A percentile compares a stretch with the other conserved stretches of the same genome.
Evolutionary conservation across 805 yeast genomes (phyloP).

Genomic region (Candida sakaeoensis): DNA sequence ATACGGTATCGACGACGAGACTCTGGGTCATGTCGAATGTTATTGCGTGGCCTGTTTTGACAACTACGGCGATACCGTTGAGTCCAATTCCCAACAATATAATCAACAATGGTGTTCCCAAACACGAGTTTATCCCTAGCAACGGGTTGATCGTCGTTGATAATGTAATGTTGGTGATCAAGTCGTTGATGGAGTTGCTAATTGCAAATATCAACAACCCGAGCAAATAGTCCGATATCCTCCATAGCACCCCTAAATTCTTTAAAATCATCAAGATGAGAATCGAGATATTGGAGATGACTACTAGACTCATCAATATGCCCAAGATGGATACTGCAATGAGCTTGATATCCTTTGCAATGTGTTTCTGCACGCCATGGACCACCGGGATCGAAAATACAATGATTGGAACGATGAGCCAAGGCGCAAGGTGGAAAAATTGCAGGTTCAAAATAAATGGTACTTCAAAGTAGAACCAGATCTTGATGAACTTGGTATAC

Average conservation of each 20-base stretch:
- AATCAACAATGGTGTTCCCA: conserved; percentile 51
- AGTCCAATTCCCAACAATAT: conserved; percentile 50
- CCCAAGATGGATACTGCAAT: conserved; percentile 15
- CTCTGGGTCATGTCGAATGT: conserved; percentile 20
- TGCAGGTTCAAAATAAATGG: conserved; percentile 17
- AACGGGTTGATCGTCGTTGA: conserved; percentile 35
- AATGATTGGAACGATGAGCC: neutral
- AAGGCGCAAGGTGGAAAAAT: conserved; percentile 12
- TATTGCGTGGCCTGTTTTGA: conserved; percentile 7
- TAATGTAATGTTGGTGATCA: conserved; percentile 47
- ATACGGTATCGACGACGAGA: conserved; percentile 22
- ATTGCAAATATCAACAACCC: conserved; percentile 48
- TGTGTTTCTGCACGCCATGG: neutral
- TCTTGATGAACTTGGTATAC: neutral
- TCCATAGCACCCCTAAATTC: conserved; percentile 42
- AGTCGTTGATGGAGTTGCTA: conserved; percentile 51
- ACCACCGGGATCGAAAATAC: neutral
- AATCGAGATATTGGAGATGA: conserved; percentile 25
- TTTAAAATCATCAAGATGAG: conserved; percentile 30
- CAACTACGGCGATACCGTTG: conserved; percentile 34
- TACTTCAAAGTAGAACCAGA: conserved; percentile 17
- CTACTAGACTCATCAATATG: conserved; percentile 20
- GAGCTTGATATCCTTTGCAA: conserved; percentile 5
- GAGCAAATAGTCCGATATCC: conserved; percentile 43
- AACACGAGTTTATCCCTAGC: conserved; percentile 48